A percentile compares a stretch with the other conserved stretches of the same genome.
These are phyloP conservation scores for Trichoderma polysporum DNA, from an alignment of 2,329 filamentous ascomycete genomes.

Conservation along the genomic window DNA sequence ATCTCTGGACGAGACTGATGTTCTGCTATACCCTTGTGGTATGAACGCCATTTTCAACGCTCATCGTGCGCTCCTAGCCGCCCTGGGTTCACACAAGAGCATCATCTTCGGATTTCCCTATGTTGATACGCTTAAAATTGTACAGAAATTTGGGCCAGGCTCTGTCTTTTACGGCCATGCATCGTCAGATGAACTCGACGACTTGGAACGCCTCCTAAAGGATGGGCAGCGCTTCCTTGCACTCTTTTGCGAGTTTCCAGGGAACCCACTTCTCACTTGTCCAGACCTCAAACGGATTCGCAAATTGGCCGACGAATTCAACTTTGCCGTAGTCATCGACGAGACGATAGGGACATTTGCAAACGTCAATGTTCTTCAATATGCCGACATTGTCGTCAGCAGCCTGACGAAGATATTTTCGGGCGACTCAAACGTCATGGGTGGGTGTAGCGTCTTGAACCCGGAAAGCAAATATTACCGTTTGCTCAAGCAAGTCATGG, in stretches of 20 bases:
- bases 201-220: conserved; percentile 71
- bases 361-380: conserved; percentile 89
- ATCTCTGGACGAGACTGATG: conserved; percentile 77
- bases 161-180: conserved; percentile 85
- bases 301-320: conserved; percentile 73
- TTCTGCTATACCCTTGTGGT: conserved; percentile 83
- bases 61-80: conserved; percentile 69
- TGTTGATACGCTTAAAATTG: conserved; percentile 90
- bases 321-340: conserved; percentile 88
- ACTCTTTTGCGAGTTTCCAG: conserved; percentile 92
- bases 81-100: conserved; percentile 67
- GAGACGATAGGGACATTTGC: conserved; percentile 97
- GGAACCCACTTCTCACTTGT: conserved; percentile 83
- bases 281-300: conserved; percentile 84
- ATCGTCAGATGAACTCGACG: conserved; percentile 74
- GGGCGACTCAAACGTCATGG: conserved; percentile 98
- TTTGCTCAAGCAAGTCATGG: conserved; percentile 65
- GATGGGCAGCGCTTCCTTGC: conserved; percentile 74
- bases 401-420: conserved; percentile 97
- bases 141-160: conserved; percentile 91
- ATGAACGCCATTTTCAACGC: conserved; percentile 96
- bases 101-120: conserved; percentile 97
- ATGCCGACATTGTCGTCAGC: conserved; percentile 88
- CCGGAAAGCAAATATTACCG: conserved; percentile 68
- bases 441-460: conserved; percentile 69